Evolutionary conservation across 2,329 filamentous ascomycete genomes (phyloP).

Genomic region (Aspergillus nomiae): DNA sequence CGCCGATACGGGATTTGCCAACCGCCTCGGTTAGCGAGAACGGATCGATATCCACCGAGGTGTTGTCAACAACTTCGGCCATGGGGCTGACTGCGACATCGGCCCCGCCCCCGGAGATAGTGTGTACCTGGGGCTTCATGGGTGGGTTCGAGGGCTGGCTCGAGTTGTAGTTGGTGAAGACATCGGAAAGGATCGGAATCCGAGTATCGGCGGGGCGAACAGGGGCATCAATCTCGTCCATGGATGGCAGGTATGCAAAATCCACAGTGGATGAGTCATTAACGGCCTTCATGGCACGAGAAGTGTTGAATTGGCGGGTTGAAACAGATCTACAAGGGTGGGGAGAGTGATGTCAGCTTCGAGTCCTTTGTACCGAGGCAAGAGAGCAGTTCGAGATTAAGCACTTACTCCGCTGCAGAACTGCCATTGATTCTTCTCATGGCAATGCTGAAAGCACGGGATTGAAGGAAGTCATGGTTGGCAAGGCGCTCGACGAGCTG

Average conservation of each 20-base stretch:
- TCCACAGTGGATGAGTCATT: constrained; percentile 64
- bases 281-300: constrained; percentile 57
- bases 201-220: constrained; percentile 41
- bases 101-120: constrained; percentile 46
- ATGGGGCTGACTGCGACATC: constrained; percentile 56
- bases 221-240: constrained; percentile 45
- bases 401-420: constrained; percentile 41
- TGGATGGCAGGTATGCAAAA: constrained; percentile 62
- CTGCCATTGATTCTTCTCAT: constrained; percentile 51
- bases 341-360: constrained; percentile 25
- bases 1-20: constrained; percentile 39
- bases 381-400: neutral
- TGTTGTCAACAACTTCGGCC: constrained; percentile 61
- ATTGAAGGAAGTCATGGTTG: constrained; percentile 55
- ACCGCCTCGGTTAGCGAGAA: constrained; percentile 58
- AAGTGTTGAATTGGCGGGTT: constrained; percentile 64
- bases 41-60: constrained; percentile 58
- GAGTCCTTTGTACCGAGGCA: constrained; percentile 8
- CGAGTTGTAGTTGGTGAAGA: constrained; percentile 32
- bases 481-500: constrained; percentile 56
- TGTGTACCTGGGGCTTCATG: constrained; percentile 61
- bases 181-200: constrained; percentile 54
- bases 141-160: constrained; percentile 27
- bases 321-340: constrained; percentile 55
- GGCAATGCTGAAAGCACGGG: constrained; percentile 58